Base-by-base conservation (phyloP, 2,329 filamentous ascomycete species). In the Sphaerulina musiva region DNA sequence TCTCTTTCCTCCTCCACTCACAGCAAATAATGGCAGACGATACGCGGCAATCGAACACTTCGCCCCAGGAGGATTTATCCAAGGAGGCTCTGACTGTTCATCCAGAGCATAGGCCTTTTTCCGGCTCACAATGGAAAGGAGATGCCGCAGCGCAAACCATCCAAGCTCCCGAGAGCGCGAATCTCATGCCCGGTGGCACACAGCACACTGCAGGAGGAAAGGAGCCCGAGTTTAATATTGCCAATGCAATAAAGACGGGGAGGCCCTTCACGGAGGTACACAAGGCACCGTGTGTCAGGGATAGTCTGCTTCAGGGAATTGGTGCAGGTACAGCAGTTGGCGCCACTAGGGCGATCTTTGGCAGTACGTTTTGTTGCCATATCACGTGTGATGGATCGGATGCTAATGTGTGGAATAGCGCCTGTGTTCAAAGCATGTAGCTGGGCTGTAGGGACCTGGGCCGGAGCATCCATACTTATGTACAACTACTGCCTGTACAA, bases 401-500 rank as follows among this genome's bases (percentile, higher is more conserved):
- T 55, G 58, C 46, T 51, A 53, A 50, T 51, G 34, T 29, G 14
- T 34, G 67, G 46, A 34, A 3, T 62, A 81, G 82, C 79, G 41
- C 77, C 79, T 14, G 72, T 89, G 57, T 80, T 79, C 53, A 82
- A 80, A 64, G 82, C 87, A 1, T 84, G 86, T 36, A 95, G 95
- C 66, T 95, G 88, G 87, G 90, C 89, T 0, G 89, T 93, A 5
- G 87, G 84, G 6, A 78, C 82, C 36, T 95, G 93, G 69, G 76
- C 85, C 23, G 68, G 86, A 17, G 80, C 80, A 6, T 84, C 86
- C n/a, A 76, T 86, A 45, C 78, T 79, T 31, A 85, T 85, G 48
- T 93, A 90, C 72, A 89, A 96, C 72, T 89, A 86, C 66, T 97
- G 92, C 73, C 84, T 90, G 66, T 84, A 84, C 62, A 80, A 81